Base-by-base conservation (phyloP, 2,329 filamentous ascomycete genomes). In the Penicillium sp. region DNA sequence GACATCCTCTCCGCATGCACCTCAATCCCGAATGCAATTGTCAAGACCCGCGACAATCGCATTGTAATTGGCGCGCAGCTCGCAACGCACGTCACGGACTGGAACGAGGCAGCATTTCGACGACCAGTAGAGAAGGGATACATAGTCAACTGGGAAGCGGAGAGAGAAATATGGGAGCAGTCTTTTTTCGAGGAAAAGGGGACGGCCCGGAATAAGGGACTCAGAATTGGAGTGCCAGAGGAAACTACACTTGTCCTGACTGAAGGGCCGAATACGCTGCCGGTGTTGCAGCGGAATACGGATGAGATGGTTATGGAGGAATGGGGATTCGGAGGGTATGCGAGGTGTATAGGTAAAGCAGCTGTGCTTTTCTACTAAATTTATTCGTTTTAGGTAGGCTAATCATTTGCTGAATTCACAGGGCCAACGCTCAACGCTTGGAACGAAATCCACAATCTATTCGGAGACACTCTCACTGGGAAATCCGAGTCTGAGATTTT, bases 251-350 rank as follows among this genome's bases (percentile, higher is more conserved):
- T 99, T 52, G 75, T 99, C 4, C 80, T 97, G 46, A 85, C 89
- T 1, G 94, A 99, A 71, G 88, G 90, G 42, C 87, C 91, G 4
- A 96, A 95, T 72, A 85, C 87, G 4, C 80, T 95, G 51, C 85
- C 87, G 0, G 85, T 85, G 12, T 75, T 99, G 58, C 91, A 96
- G 72, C 84, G 86, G 36, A 94, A 96, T 69, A 91, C 90, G 63
- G 94, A 99, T 67, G 93, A 99, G 76, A 90, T 99, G 67, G 84
- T 97, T 1, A 97, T 99, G 77, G 94, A 99, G 69, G 92, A 97
- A 69, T 99, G 94, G 76, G 90, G 90, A 2, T 99, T 99, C 72
- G 83, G 87, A 10, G 87, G 88, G 60, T 95, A 95, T 74, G 88
- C 87, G 59, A 84, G 94, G 55, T 86, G 84, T 52, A 77, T 89